Percentiles rank a stretch among this genome's conserved stretches.
These are phyloP conservation scores for Ascochyta rabiei DNA, from an alignment of 2,329 filamentous ascomycete genomes.

Conservation along the genomic window DNA sequence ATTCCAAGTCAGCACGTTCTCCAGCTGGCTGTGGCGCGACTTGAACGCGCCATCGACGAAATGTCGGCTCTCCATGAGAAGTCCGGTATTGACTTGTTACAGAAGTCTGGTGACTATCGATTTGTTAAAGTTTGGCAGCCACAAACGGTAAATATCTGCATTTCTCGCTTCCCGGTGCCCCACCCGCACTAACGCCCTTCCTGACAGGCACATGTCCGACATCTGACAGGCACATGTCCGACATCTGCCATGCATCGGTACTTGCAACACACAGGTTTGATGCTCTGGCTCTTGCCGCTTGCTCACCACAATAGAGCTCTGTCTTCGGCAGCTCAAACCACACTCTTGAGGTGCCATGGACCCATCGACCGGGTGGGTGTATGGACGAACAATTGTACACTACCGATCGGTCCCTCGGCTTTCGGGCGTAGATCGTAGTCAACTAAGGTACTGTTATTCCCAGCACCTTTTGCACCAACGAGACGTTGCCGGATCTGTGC, in stretches of 20 bases:
- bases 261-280: neutral
- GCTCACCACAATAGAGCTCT: neutral
- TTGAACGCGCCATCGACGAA: neutral
- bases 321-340: neutral
- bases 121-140: slow-evolving; percentile 7
- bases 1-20: neutral
- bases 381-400: slow-evolving; percentile 5
- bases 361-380: neutral
- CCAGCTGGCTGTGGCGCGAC: neutral
- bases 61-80: slow-evolving; percentile 11
- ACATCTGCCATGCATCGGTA: neutral
- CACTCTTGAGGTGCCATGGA: neutral
- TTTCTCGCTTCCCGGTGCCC: neutral
- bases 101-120: too few relatives aligned
- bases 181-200: neutral
- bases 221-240: neutral
- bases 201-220: slow-evolving; percentile 4
- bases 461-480: neutral
- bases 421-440: slow-evolving; percentile 10
- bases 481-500: neutral
- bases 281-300: neutral
- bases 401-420: slow-evolving; percentile 1
- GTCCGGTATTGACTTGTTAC: too few relatives aligned
- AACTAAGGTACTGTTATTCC: neutral
- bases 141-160: slow-evolving; percentile 2